Evolutionary conservation across 768 basidiomycete species (phyloP).

Genomic region (Tricholomella constricta): DNA sequence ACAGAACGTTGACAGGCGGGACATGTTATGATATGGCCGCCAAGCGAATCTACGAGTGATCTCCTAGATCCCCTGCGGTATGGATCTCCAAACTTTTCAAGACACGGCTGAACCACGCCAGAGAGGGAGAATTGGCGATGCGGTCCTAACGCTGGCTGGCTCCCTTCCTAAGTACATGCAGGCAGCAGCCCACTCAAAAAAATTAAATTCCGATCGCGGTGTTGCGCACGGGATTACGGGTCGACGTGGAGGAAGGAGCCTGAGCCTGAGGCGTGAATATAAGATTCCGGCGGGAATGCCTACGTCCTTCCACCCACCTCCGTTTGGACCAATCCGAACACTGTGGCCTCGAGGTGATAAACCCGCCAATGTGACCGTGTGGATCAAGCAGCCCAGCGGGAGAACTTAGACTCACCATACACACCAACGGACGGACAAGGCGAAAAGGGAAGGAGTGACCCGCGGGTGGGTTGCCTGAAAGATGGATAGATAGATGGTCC

Average conservation of each 20-base stretch:
- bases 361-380: too few relatives aligned
- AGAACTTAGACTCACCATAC: background rate
- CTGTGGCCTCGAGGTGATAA: slow-evolving; percentile 5
- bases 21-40: background rate
- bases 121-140: too few relatives aligned
- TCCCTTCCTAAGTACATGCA: too few relatives aligned
- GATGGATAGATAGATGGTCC: too few relatives aligned
- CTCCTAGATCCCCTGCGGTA: too few relatives aligned
- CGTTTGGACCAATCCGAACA: background rate
- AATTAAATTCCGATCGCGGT: background rate
- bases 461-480: background rate
- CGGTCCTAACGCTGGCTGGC: too few relatives aligned
- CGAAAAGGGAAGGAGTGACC: slow-evolving; percentile 5
- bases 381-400: too few relatives aligned
- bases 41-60: too few relatives aligned
- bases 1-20: background rate
- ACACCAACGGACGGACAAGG: background rate
- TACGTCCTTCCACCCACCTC: background rate
- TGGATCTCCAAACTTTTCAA: too few relatives aligned
- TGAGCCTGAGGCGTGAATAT: too few relatives aligned
- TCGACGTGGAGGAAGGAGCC: too few relatives aligned
- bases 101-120: too few relatives aligned
- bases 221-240: background rate
- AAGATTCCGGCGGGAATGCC: background rate
- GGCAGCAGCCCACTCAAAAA: background rate